Base-by-base conservation (phyloP, 768 basidiomycete species). In the Postia placenta region DNA sequence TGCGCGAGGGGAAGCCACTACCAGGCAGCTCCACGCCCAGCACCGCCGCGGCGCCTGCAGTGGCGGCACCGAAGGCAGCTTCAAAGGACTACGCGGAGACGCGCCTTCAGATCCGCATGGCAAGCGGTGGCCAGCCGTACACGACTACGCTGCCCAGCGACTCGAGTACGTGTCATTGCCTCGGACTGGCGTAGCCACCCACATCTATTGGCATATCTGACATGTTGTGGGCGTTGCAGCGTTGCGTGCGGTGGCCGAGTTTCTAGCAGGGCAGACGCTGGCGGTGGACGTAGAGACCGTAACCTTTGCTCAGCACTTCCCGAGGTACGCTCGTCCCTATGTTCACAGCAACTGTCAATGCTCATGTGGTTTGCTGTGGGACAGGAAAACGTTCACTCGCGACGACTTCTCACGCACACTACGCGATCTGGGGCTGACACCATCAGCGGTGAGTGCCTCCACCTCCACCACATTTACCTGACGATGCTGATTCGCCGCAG, bases 41-140 rank as follows among this genome's bases (percentile, higher is more conserved):
- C 1, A 42, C 62, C 0, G 54, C 71, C 4, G 57, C 69, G 6
- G 55, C 74, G 2, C 50, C 74, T 0, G 57, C 68, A 0, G 55
- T 73, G 0, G 53, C 28, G 63, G 64, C 69, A 0, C 65, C 72
- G 2, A 67, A 72, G 3, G 67, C 74, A 1, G 60, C 70, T 5
- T 81, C 87, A 19, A 84, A 79, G 56, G 91, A 95, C 47, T 92
- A 85, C 63, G 83, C 82, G 45, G 85, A 92, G 59, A 93, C 95
- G 2, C 72, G 95, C 50, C 71, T 98, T 45, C 95, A 95, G 69
- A 92, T 96, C 50, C 80, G 95, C 22, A 69, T 96, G 62, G 80
- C 87, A 15, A 80, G 77, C 4, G 92, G 92, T 9, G 85, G 88
- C 1, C 76, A 78, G 53, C 92, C 92, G 4, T 77, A 89, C 54